Evolutionary conservation across 257 asterid genomes (phyloP).

Genomic region (Gardenia jasminoides): DNA sequence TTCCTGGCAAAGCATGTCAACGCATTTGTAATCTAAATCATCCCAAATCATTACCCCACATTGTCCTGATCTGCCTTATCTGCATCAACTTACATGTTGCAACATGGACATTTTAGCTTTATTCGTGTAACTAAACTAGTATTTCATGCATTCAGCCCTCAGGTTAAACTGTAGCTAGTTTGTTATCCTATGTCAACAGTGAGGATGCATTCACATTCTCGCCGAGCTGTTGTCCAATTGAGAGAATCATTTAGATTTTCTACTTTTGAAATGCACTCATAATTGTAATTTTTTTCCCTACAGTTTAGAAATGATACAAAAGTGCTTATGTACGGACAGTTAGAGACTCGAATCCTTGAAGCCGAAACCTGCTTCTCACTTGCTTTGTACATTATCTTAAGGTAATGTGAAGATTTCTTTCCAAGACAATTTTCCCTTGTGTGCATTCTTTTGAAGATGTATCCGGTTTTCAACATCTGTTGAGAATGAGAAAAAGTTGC

Average conservation of each 20-base stretch:
- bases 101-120: neutral
- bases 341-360: neutral
- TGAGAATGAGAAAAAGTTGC: neutral
- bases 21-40: neutral
- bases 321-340: neutral
- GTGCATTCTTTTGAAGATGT: neutral
- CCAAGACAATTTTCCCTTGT: neutral
- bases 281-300: neutral
- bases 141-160: neutral
- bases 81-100: neutral
- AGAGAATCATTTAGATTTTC: neutral
- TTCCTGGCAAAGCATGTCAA: neutral
- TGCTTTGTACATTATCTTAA: neutral
- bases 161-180: neutral
- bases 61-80: neutral
- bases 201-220: too few relatives aligned
- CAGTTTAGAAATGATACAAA: neutral
- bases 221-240: too few relatives aligned
- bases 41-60: neutral
- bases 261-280: too few relatives aligned
- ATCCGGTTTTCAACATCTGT: neutral
- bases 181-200: neutral
- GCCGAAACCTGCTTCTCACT: neutral
- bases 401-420: neutral
- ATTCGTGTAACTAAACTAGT: neutral